Conservation (phyloP, 495 filamentous ascomycete genomes). For the Viridothelium virens region DNA sequence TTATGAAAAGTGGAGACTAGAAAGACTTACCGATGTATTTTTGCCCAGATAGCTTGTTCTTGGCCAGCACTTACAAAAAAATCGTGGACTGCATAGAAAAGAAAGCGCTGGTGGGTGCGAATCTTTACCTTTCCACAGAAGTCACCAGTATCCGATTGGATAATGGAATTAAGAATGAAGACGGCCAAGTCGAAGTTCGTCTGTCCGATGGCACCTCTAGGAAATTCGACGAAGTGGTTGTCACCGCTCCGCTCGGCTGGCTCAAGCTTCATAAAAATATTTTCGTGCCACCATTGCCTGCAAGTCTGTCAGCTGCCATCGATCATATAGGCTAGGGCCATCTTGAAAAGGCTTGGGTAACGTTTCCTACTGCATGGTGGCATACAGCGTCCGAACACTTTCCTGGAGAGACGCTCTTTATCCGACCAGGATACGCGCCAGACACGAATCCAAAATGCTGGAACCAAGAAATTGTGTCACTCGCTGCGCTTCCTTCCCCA, state of each 20-base stretch:
- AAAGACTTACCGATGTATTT: not conserved
- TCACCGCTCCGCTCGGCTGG: constrained; percentile 20
- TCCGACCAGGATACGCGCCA: not conserved
- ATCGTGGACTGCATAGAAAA: constrained; percentile 15
- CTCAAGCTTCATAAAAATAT: constrained; percentile 17
- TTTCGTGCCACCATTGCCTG: constrained; percentile 18
- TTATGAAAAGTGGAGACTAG: not conserved
- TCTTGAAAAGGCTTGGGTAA: constrained; percentile 18
- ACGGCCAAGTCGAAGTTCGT: not conserved
- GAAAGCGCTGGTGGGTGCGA: not conserved
- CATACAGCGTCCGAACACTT: not conserved
- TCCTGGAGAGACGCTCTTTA: not conserved
- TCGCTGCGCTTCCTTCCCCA: not conserved
- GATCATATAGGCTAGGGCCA: not conserved
- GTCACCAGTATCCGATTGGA: not conserved
- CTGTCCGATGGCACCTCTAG: not conserved
- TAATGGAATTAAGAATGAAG: not conserved
- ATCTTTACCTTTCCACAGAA: constrained; percentile 6
- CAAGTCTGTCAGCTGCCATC: constrained; percentile 2
- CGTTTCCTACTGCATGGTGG: constrained; percentile 17
- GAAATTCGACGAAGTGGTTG: constrained; percentile 20
- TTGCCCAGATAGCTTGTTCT: constrained; percentile 10
- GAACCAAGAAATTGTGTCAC: not conserved
- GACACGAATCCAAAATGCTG: not conserved
- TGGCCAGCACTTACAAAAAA: constrained; percentile 14